A percentile compares a stretch with the other conserved stretches of the same genome.
Conservation (phyloP, 805 yeast species). For the Myxozyma neotropica region DNA sequence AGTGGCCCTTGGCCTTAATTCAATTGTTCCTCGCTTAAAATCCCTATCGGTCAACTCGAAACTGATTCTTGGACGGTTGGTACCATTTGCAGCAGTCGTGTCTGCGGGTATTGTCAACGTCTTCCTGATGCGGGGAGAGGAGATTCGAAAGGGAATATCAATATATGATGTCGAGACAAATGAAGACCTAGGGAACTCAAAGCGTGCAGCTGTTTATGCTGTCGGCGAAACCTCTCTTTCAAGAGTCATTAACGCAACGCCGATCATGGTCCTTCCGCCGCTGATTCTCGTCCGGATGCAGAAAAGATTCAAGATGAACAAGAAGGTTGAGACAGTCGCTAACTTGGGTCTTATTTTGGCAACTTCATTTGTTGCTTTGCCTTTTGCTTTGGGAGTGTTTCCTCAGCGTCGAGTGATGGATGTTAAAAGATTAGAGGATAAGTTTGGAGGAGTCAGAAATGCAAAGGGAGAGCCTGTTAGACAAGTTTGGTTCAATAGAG, state of each 20-base stretch:
- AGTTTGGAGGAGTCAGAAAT: constrained; percentile 64
- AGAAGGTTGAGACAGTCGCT: constrained; percentile 64
- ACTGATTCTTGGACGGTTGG: constrained; percentile 76
- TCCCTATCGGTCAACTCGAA: constrained; percentile 69
- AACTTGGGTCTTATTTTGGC: constrained; percentile 83
- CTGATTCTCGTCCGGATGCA: constrained; percentile 78
- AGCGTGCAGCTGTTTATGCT: constrained; percentile 85
- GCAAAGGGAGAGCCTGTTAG: constrained; percentile 59
- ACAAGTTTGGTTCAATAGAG: constrained; percentile 85
- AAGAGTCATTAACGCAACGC: constrained; percentile 94
- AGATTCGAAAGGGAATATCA: constrained; percentile 61
- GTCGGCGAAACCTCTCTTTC: constrained; percentile 97
- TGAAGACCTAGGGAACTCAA: constrained; percentile 62
- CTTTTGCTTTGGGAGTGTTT: constrained; percentile 93
- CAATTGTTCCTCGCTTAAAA: constrained; percentile 83
- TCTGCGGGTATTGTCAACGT: constrained; percentile 96
- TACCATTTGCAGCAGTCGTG: constrained; percentile 98
- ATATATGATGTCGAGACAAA: constrained; percentile 46
- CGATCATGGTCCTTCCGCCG: constrained; percentile 97
- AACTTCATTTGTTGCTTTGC: constrained; percentile 85
- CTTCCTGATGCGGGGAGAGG: constrained; percentile 95
- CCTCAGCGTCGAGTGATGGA: constrained; percentile 79
- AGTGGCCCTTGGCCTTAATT: constrained; percentile 90
- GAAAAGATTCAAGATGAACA: constrained; percentile 67
- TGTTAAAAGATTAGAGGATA: constrained; percentile 62